Conservation (phyloP, 2,329 filamentous ascomycete species). For the Pseudomassariella vexata region DNA sequence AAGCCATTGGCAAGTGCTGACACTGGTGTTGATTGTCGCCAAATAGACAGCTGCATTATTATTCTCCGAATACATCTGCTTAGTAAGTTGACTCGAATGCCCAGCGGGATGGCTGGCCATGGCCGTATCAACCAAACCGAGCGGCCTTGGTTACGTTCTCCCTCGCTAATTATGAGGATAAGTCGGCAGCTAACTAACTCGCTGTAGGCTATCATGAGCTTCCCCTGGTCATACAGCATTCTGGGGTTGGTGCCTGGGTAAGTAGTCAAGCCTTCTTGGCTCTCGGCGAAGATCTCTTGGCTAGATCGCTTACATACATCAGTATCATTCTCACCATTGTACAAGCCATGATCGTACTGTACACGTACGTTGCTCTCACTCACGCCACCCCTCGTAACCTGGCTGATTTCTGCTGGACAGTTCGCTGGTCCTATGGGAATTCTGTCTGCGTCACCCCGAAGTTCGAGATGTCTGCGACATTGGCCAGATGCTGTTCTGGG, state of each 20-base stretch:
- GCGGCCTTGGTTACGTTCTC: too few relatives aligned
- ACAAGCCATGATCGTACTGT: constrained; percentile 72
- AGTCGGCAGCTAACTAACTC: constrained; percentile 12
- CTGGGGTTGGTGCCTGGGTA: constrained; percentile 78
- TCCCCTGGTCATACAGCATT: constrained; percentile 86
- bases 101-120: too few relatives aligned
- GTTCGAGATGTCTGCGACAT: constrained; percentile 91
- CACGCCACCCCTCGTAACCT: too few relatives aligned
- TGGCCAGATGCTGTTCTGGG: constrained; percentile 92
- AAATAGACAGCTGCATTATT: constrained; percentile 76
- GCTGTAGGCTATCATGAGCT: constrained; percentile 78
- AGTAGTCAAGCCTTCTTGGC: constrained; percentile 13
- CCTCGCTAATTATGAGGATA: too few relatives aligned
- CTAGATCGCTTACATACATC: constrained; percentile 4
- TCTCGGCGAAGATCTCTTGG: constrained; percentile 5
- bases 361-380: constrained; percentile 70
- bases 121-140: too few relatives aligned
- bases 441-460: constrained; percentile 85
- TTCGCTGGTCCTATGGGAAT: constrained; percentile 48
- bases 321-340: constrained; percentile 73
- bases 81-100: constrained; percentile 35
- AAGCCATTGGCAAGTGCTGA: constrained; percentile 9
- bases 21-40: constrained; percentile 6
- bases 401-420: too few relatives aligned
- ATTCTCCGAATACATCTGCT: constrained; percentile 92